A percentile compares a stretch with the other conserved stretches of the same genome.
Conservation (phyloP, 2,329 filamentous ascomycete species). For the Balansia obtecta region DNA sequence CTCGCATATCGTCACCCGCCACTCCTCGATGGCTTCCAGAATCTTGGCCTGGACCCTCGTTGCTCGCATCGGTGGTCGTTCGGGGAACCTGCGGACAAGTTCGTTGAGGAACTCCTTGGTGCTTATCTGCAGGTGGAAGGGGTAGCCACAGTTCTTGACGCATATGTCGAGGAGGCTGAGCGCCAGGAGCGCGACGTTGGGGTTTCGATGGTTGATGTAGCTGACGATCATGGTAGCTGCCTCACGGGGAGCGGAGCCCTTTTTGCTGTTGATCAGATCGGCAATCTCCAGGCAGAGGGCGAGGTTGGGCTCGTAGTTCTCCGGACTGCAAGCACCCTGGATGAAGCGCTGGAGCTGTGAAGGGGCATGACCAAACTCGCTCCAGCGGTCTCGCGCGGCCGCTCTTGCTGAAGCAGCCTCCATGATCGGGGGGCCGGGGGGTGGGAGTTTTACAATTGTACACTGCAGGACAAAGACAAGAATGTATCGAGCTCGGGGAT, state of each 20-base stretch:
- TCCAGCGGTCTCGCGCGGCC: conserved; percentile 89
- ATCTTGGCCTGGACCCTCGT: conserved; percentile 86
- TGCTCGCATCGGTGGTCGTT: conserved; percentile 75
- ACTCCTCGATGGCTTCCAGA: conserved; percentile 93
- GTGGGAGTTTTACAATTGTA: conserved; percentile 10
- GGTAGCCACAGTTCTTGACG: conserved; percentile 99
- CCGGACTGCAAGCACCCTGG: conserved; percentile 87
- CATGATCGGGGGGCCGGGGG: too few species aligned
- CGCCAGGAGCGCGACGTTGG: conserved; percentile 84
- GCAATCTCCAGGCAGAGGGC: conserved; percentile 92
- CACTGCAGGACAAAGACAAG: not conserved
- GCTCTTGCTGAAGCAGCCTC: conserved; percentile 93
- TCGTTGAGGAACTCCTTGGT: conserved; percentile 99
- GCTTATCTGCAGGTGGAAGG: conserved; percentile 95
- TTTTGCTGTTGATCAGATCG: conserved; percentile 94
- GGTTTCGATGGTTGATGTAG: conserved; percentile 93
- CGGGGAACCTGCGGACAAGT: conserved; percentile 88
- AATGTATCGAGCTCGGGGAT: too few species aligned
- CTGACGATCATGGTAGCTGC: conserved; percentile 86
- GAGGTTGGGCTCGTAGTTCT: conserved; percentile 96
- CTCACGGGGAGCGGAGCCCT: conserved; percentile 89
- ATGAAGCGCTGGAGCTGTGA: conserved; percentile 93
- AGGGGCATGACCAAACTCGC: conserved; percentile 63
- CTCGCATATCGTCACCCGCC: conserved; percentile 95
- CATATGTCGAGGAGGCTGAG: conserved; percentile 93